Percentiles rank a stretch among this genome's conserved stretches.
Evolutionary conservation across 306 rosid species (phyloP).

Genomic region (Rosa lucieae): DNA sequence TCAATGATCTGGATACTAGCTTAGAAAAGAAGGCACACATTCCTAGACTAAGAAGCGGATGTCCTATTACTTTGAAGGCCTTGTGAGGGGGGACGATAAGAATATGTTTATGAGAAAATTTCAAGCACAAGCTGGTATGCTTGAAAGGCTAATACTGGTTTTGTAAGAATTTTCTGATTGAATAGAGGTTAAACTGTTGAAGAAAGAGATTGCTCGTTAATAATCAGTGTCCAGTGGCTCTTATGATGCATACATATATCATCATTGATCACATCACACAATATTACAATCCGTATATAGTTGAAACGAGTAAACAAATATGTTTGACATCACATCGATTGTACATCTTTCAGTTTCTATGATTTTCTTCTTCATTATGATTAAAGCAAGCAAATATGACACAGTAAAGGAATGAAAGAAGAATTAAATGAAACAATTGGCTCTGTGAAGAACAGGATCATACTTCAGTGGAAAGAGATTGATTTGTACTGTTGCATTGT

Average conservation of each 20-base stretch:
- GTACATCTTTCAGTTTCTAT: neutral
- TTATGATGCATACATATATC: neutral
- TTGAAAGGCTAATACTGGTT: neutral
- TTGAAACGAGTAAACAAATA: neutral
- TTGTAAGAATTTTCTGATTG: neutral
- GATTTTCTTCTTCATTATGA: conserved; percentile 1
- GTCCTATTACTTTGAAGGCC: conserved; percentile 66
- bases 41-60: conserved; percentile 63
- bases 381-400: conserved; percentile 6
- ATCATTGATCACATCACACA: neutral
- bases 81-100: conserved; percentile 25
- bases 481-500: conserved; percentile 75
- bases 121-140: neutral
- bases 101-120: conserved; percentile 10
- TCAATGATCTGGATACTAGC: conserved; percentile 60
- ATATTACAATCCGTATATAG: neutral
- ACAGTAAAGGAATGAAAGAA: neutral
- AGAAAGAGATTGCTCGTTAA: neutral
- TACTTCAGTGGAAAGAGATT: conserved; percentile 54
- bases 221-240: neutral
- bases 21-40: conserved; percentile 70
- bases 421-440: conserved; percentile 23
- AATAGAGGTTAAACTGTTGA: neutral
- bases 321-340: neutral
- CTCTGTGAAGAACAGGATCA: conserved; percentile 18